Conservation (phyloP, 352 stramenopile species). For the Globisporangium iwayamae region DNA sequence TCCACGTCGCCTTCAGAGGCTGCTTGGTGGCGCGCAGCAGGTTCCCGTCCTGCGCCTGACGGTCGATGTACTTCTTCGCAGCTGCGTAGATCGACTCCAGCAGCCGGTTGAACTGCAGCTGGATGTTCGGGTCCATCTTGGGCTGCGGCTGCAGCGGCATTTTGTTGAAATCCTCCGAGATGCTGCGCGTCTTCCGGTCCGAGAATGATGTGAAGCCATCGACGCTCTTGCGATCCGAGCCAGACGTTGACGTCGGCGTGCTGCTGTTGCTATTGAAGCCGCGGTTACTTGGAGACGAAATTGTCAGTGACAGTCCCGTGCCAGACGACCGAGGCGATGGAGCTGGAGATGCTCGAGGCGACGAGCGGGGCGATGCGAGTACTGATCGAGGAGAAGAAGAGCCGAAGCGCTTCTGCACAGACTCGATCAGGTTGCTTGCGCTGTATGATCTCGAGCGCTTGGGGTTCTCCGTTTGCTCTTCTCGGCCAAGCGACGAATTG, state of each 20-base stretch:
- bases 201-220: constrained; percentile 40
- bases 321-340: constrained; percentile 48
- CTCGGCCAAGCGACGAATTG: constrained; percentile 73
- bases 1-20: constrained; percentile 78
- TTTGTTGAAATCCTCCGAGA: constrained; percentile 78
- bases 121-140: constrained; percentile 86
- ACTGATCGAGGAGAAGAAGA: constrained; percentile 53
- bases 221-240: constrained; percentile 41
- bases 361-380: constrained; percentile 48
- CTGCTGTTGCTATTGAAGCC: constrained; percentile 57
- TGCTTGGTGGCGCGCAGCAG: constrained; percentile 49
- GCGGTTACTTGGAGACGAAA: constrained; percentile 70
- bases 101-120: constrained; percentile 76
- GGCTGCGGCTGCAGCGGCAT: constrained; percentile 47
- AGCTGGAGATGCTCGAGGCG: constrained; percentile 52
- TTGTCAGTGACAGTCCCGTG: constrained; percentile 58
- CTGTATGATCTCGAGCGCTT: constrained; percentile 78
- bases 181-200: constrained; percentile 66
- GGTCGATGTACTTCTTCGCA: constrained; percentile 84
- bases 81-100: constrained; percentile 84
- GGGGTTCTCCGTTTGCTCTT: constrained; percentile 44
- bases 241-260: constrained; percentile 49
- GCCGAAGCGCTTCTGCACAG: constrained; percentile 74
- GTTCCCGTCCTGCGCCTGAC: constrained; percentile 57
- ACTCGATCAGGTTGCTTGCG: constrained; percentile 81